Percentiles rank a stretch among this genome's conserved stretches.
Conservation (phyloP, 805 yeast species). For the Danielia reshetovae region DNA sequence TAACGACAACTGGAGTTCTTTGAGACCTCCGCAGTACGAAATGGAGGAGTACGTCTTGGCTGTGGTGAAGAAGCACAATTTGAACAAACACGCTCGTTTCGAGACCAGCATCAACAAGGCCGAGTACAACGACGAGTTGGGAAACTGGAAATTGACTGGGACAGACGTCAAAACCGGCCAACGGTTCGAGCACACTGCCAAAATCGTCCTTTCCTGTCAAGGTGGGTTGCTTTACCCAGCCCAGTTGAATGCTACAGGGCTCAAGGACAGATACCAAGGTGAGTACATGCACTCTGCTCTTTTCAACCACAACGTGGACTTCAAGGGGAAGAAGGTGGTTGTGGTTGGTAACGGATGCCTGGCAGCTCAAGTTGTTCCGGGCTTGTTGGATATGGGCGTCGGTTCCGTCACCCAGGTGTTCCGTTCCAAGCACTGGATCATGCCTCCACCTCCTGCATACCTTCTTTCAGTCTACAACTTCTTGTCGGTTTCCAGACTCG, state of each 20-base stretch:
- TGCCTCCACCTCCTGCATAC: constrained; percentile 33
- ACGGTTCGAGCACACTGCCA: constrained; percentile 25
- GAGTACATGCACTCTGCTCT: constrained; percentile 39
- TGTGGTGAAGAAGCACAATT: constrained; percentile 27
- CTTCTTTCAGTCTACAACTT: constrained; percentile 20
- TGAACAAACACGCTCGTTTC: constrained; percentile 21
- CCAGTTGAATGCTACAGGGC: constrained; percentile 27
- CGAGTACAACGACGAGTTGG: constrained; percentile 21
- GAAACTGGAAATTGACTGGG: constrained; percentile 28
- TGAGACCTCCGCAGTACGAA: constrained; percentile 41
- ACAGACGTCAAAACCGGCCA: constrained; percentile 29
- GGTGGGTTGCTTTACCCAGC: constrained; percentile 39
- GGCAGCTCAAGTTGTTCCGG: constrained; percentile 39
- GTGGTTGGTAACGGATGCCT: constrained; percentile 43
- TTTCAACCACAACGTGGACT: constrained; percentile 31
- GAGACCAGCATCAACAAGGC: constrained; percentile 19
- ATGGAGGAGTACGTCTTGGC: constrained; percentile 37
- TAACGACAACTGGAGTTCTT: constrained; percentile 32
- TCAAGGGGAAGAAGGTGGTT: constrained; percentile 32
- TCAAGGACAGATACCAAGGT: constrained; percentile 35
- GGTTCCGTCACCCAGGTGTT: constrained; percentile 29
- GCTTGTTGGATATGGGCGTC: constrained; percentile 25
- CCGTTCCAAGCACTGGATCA: constrained; percentile 34
- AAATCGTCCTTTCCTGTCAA: constrained; percentile 23
- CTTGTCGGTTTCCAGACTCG: constrained; percentile 23